phyloP scores from a whole-genome alignment of 208 protist species.

The Leptomonas pyrrhocoris region DNA sequence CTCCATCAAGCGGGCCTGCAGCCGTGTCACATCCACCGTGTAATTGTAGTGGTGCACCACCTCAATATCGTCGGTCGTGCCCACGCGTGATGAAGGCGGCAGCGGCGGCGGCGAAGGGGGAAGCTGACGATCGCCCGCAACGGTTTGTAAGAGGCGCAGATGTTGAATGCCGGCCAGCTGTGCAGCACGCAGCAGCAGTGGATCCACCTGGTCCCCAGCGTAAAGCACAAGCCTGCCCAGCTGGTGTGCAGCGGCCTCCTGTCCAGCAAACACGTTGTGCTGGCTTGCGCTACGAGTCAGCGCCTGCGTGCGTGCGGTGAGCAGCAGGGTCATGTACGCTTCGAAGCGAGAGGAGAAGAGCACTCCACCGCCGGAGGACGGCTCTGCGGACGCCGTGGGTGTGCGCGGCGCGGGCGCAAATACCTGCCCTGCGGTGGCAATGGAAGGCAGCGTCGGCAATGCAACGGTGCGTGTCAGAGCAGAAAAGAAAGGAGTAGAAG shows the following conservation, averaged over 20 bases:
- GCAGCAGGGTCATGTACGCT: slow-evolving; percentile 57
- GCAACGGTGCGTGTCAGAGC: neutral
- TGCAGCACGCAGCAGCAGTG: slow-evolving; percentile 45
- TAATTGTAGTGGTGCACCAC: slow-evolving; percentile 40
- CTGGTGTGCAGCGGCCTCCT: slow-evolving; percentile 22
- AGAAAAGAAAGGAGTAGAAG: neutral
- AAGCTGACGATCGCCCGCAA: slow-evolving; percentile 26
- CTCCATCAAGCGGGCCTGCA: slow-evolving; percentile 63
- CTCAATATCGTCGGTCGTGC: neutral
- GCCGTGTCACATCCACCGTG: slow-evolving; percentile 43
- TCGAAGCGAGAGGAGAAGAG: slow-evolving; percentile 50
- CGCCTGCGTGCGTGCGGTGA: slow-evolving; percentile 55
- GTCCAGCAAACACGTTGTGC: slow-evolving; percentile 24
- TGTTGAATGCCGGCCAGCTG: slow-evolving; percentile 64
- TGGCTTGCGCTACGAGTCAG: slow-evolving; percentile 33
- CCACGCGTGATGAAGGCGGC: neutral
- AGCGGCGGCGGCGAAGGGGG: neutral
- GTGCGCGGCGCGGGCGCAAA: slow-evolving; percentile 12
- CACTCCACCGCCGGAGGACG: slow-evolving; percentile 47
- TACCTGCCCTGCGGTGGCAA: slow-evolving; percentile 15
- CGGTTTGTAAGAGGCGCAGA: slow-evolving; percentile 58
- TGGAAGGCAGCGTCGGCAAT: slow-evolving; percentile 14
- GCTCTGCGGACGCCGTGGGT: neutral
- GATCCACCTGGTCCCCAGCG: slow-evolving; percentile 71
- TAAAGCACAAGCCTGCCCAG: slow-evolving; percentile 57